Percentiles rank a stretch among this genome's conserved stretches.
Conservation (phyloP, 345 rosid genomes). For the Lumnitzera racemosa region DNA sequence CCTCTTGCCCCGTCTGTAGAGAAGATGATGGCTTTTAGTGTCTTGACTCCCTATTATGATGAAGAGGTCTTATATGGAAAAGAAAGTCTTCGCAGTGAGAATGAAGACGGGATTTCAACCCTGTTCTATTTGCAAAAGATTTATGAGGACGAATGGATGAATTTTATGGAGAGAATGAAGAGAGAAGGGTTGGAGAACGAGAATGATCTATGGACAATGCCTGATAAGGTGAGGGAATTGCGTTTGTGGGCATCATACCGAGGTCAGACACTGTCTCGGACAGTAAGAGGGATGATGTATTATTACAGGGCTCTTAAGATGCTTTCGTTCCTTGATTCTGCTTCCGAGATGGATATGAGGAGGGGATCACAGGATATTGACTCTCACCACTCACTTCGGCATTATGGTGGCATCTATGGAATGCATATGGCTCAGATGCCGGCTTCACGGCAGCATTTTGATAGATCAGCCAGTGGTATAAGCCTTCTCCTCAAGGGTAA, state of each 20-base stretch:
- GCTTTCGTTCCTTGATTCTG: slow-evolving; percentile 82
- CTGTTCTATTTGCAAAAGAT: slow-evolving; percentile 80
- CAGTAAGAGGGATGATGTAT: slow-evolving; percentile 95
- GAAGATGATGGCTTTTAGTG: slow-evolving; percentile 94
- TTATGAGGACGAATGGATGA: slow-evolving; percentile 83
- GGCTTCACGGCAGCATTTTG: slow-evolving; percentile 20
- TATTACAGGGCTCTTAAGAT: slow-evolving; percentile 78
- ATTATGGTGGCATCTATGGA: slow-evolving; percentile 18
- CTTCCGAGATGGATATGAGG: slow-evolving; percentile 74
- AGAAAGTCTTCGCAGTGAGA: slow-evolving; percentile 57
- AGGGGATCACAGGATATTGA: slow-evolving; percentile 45
- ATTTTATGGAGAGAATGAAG: slow-evolving; percentile 77
- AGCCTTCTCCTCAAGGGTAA: slow-evolving; percentile 71
- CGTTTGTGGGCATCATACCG: slow-evolving; percentile 93
- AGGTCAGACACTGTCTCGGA: slow-evolving; percentile 91
- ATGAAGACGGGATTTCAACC: slow-evolving; percentile 88
- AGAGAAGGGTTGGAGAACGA: slow-evolving; percentile 72
- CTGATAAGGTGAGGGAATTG: slow-evolving; percentile 51
- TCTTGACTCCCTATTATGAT: slow-evolving; percentile 82
- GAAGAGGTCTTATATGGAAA: slow-evolving; percentile 73
- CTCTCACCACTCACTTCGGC: slow-evolving; percentile 32
- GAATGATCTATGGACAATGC: slow-evolving; percentile 53
- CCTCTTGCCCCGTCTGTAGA: slow-evolving; percentile 81
- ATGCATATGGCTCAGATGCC: slow-evolving; percentile 11
- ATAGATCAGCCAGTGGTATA: slow-evolving; percentile 50